These are phyloP conservation scores for Cucumis melo DNA, from an alignment of 306 rosid genomes.

Conservation along the genomic window DNA sequence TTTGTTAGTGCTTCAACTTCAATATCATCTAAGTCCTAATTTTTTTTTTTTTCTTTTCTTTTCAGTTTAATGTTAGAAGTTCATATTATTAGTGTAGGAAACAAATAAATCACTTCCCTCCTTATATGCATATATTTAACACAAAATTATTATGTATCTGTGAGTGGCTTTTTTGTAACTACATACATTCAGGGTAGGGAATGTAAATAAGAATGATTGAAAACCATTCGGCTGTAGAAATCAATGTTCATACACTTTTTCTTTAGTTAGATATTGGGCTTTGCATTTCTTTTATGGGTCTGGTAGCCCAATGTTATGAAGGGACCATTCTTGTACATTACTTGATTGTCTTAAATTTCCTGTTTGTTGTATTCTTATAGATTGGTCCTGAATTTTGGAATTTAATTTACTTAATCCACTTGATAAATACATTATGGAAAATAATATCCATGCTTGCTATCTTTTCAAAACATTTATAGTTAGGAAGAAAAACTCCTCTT, in stretches of 20 bases:
- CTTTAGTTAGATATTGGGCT: neutral
- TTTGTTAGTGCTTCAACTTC: constrained; percentile 21
- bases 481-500: neutral
- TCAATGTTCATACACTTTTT: neutral
- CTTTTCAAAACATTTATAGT: neutral
- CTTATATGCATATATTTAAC: too few species aligned
- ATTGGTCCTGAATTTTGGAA: neutral
- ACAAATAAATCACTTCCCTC: neutral
- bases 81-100: neutral
- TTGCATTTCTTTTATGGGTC: neutral
- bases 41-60: neutral
- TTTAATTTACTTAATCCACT: neutral
- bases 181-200: neutral
- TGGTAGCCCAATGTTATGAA: neutral
- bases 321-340: neutral
- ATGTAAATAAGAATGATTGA: neutral
- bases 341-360: neutral
- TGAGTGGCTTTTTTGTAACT: neutral
- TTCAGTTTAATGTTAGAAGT: neutral
- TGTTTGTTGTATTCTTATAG: neutral
- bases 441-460: neutral
- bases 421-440: neutral
- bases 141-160: neutral
- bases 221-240: neutral
- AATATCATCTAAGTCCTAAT: neutral